Base-by-base conservation (phyloP, 2,329 filamentous ascomycete genomes). In the Elsinoe perseae region DNA sequence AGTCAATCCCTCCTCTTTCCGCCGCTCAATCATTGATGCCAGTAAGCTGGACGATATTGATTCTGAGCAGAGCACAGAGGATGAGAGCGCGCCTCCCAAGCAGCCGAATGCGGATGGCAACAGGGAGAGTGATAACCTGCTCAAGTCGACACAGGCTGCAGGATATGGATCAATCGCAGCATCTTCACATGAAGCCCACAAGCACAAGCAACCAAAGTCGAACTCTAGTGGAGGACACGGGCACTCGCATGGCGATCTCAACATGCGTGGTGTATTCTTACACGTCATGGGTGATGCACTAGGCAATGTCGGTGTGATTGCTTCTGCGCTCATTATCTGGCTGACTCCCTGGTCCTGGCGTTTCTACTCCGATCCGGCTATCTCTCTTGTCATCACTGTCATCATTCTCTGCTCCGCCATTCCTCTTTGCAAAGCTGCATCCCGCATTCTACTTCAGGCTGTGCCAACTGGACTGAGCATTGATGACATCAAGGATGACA, bases 381-480 rank as follows among this genome's bases (percentile, higher is more conserved):
- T 98, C 58, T 98, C 93, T 0, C 82, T 98, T 14, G 80, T 97
- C 71, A 98, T 98, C 71, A 96, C 93, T 1, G 72, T 90, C 59
- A 84, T 85, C 64, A 85, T 85, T 58, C 77, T 85, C 40, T 80
- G 79, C 61, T 88, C 87, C 1, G 86, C 87, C 6, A 81, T 93
- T 50, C 88, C 89, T 1, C 81, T 95, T 20, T 91, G 87, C 61
- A 80, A 83, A 62, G 87, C 87, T 27, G 89, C 87, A 4, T 85
- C 86, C 50, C 86, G 93, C 64, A 95, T 98, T 57, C 81, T 98
- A 12, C 81, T 98, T 0, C 93, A 98, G 72, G 93, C 92, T 2
- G 95, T 93, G 0, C 93, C 93, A 0, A 85, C 90, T 58, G 87
- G 92, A 55, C 84, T 98, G 64, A 85, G 85, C 63, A 82, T 96